Base-by-base conservation (phyloP, 208 protist genomes). In the Leishmania aethiopica region DNA sequence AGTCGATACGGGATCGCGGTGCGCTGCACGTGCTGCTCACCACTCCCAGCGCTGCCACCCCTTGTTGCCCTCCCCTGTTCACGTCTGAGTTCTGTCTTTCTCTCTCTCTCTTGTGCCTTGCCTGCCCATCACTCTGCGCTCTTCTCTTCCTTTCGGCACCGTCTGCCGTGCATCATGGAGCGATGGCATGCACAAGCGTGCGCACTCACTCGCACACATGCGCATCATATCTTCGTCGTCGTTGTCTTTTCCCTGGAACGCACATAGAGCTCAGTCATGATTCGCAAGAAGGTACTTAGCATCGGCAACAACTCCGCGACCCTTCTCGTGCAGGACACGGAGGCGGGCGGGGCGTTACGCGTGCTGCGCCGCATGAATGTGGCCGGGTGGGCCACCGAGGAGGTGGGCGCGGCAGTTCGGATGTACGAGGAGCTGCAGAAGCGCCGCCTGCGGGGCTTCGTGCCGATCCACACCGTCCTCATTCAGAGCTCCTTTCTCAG, bases 201-300 rank as follows among this genome's bases (percentile, higher is more conserved):
- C 70, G 32, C 10, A 53, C 28, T 15, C 62, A 8, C 62, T 10
- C 15, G 3, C 69, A 55, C 45, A 57, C 62, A 70, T 69, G 32
- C 45, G 37, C 55, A 42, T 49, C 71, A 67, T 70, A 32, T 78
- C 64, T 51, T 76, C 19, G 49, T 82, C 47, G 15, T 84, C 35
- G 13, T 59, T 13, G 60, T 49, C 22, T 79, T 49, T 71, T 57
- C 35, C n/a, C 49, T 60, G 42, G 42, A 53, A 59, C 42, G 22
- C 22, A n/a, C 67, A 72, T 42, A 19, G 22, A n/a, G 17, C 40
- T 22, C 45, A 47, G 35, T 17, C n/a, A 96, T 97, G 94, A 93
- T 96, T 79, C 90, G 92, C 17, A 95, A 95, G 76, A 96, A 94
- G 75, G 92, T 97, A 32, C 86, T 97, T 28, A 89, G 92, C 42